Conservation (phyloP, 257 asterid species). For the Nicotiana obtusifolia region DNA sequence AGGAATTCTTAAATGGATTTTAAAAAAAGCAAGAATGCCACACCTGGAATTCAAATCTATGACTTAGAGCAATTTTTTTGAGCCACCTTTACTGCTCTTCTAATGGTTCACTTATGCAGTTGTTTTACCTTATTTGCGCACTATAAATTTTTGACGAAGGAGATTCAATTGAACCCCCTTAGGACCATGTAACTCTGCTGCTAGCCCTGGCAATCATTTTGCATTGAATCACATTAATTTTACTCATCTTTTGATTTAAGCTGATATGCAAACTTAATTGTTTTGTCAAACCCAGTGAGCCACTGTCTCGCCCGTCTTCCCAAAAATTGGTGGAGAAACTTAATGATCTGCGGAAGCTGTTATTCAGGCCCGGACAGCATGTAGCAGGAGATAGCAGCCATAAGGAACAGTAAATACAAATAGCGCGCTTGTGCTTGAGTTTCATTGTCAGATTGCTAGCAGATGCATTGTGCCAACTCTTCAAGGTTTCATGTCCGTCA, state of each 20-base stretch:
- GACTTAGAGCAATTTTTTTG: too few relatives aligned
- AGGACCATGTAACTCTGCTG: too few relatives aligned
- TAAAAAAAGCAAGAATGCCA: too few relatives aligned
- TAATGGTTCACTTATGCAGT: too few relatives aligned
- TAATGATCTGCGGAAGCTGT: slow-evolving; percentile 52
- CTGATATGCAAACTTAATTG: background rate
- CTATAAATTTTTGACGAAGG: too few relatives aligned
- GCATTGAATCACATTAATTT: background rate
- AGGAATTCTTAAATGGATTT: too few relatives aligned
- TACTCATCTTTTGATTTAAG: background rate
- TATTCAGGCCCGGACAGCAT: slow-evolving; percentile 51
- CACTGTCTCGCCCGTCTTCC: slow-evolving; percentile 62
- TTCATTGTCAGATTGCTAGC: background rate
- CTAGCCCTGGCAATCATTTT: slow-evolving; percentile 18
- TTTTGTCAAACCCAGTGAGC: slow-evolving; percentile 51
- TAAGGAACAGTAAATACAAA: slow-evolving; percentile 42
- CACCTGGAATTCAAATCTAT: too few relatives aligned
- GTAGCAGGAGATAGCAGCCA: slow-evolving; percentile 41
- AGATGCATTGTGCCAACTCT: background rate
- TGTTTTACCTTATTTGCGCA: too few relatives aligned
- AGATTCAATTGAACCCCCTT: too few relatives aligned
- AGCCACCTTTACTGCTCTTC: background rate
- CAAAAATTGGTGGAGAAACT: slow-evolving; percentile 72
- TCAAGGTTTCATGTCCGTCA: background rate
- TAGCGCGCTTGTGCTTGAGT: slow-evolving; percentile 8